Evolutionary conservation across 1,284 basidiomycete genomes (phyloP).

Genomic region (Ceratobasidium theobromae): DNA sequence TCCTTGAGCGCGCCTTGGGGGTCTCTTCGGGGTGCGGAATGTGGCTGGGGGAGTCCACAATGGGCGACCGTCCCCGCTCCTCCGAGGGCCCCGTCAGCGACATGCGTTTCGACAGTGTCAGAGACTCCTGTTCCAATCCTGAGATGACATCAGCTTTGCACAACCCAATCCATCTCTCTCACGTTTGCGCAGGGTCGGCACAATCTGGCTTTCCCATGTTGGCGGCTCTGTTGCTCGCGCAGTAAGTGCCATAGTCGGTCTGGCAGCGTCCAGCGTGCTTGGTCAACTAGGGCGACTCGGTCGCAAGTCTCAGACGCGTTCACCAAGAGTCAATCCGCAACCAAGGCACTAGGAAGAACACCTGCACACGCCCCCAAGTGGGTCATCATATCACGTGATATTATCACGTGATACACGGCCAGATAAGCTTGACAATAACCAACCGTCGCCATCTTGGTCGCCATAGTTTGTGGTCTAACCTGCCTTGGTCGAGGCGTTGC

Average conservation of each 20-base stretch:
- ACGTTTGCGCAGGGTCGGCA: slow-evolving; percentile 36
- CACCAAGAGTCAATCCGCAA: not conserved
- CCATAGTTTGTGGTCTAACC: too few species aligned
- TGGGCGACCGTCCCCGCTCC: not conserved
- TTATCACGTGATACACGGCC: too few species aligned
- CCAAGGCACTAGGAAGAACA: slow-evolving; percentile 7
- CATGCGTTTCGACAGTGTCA: slow-evolving; percentile 33
- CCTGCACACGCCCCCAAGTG: not conserved
- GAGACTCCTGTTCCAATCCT: slow-evolving; percentile 36
- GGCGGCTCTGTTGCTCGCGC: slow-evolving; percentile 16
- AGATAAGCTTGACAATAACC: too few species aligned
- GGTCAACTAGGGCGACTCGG: not conserved
- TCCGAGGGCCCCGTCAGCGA: slow-evolving; percentile 8
- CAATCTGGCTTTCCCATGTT: slow-evolving; percentile 33
- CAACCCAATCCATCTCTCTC: slow-evolving; percentile 5
- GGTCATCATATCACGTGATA: too few species aligned
- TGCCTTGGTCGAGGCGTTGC: too few species aligned
- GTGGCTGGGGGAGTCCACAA: slow-evolving; percentile 2
- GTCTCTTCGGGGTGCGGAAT: not conserved
- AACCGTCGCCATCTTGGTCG: too few species aligned
- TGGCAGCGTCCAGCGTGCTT: slow-evolving; percentile 4
- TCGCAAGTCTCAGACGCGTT: slow-evolving; percentile 6
- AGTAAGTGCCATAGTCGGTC: slow-evolving; percentile 8
- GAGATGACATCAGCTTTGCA: not conserved
- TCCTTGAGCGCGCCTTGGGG: not conserved